Base-by-base conservation (phyloP, 139 green algal genomes). In the Edaphochlamys debaryana region DNA sequence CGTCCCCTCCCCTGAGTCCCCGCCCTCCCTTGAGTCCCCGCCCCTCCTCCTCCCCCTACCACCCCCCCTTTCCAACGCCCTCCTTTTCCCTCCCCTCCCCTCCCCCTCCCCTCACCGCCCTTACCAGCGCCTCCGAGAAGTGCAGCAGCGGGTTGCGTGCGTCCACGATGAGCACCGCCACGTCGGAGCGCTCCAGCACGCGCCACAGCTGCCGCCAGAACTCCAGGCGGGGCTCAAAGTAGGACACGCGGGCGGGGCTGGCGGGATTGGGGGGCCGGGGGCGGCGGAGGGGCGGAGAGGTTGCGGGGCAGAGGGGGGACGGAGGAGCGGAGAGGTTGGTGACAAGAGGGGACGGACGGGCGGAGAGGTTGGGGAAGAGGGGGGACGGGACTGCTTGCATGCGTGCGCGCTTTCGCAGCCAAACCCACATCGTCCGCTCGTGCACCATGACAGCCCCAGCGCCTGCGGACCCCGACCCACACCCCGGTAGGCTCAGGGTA, bases 131-230 rank as follows among this genome's bases (percentile, higher is more conserved):
- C 52, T 86, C 69, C 0, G 69, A 81, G 62, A 92, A 85, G 68
- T 89, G 83, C 38, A 89, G 75, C 52, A 90, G 84, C 79, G 87
- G 84, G 79, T 69, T 92, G 74, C 91, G 74, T 0, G 87, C 90
- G 73, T 95, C 91, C 41, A 92, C 89, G 30, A 95, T 85, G 72
- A 93, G 82, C 36, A 93, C 54, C 30, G 87, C 85, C 29, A 94
- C 77, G 67, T 94, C 86, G 36, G 67, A 86, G 54, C 90, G 70
- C 80, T 95, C 92, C 69, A 93, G 81, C n/a, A 93, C 92, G 8
- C 92, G 78, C 92, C 92, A 95, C 60, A 95, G 85, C 90, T 95
- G 89, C 20, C 92, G 79, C 92, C 92, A 95, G 69, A 88, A 94
- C 42, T 94, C 92, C 42, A 95, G 60, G 13, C 88, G 87, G 13